phyloP scores from a whole-genome alignment of 1,284 basidiomycete genomes.

The Fomitopsis schrenkii region DNA sequence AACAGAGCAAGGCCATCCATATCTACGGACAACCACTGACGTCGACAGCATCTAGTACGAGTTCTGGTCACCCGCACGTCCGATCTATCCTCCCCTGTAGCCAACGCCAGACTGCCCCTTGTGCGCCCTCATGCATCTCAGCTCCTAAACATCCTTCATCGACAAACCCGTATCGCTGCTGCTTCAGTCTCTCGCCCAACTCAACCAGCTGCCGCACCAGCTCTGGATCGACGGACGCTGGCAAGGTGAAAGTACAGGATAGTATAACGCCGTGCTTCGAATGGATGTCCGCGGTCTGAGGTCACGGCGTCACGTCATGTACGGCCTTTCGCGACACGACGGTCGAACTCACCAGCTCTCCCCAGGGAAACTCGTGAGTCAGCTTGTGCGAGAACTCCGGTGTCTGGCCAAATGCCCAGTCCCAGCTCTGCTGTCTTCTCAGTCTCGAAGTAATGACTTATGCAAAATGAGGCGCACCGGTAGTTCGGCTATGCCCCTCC shows the following conservation, averaged over 20 bases:
- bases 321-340: background rate
- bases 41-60: no score
- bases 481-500: slow-evolving; percentile 68
- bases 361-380: slow-evolving; percentile 51
- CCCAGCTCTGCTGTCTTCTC: slow-evolving; percentile 65
- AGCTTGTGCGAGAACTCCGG: slow-evolving; percentile 82
- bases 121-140: slow-evolving; percentile 12
- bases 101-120: slow-evolving; percentile 38
- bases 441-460: background rate
- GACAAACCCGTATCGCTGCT: slow-evolving; percentile 46
- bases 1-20: no score
- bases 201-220: slow-evolving; percentile 16
- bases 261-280: slow-evolving; percentile 63
- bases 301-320: slow-evolving; percentile 1
- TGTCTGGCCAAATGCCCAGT: slow-evolving; percentile 92
- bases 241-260: slow-evolving; percentile 38
- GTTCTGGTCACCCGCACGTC: background rate
- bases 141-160: slow-evolving; percentile 22
- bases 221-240: slow-evolving; percentile 14
- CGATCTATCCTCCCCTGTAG: slow-evolving; percentile 31
- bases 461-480: slow-evolving; percentile 39
- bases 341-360: slow-evolving; percentile 46
- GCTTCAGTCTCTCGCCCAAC: slow-evolving; percentile 30
- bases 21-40: no score
- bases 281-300: slow-evolving; percentile 43